A percentile compares a stretch with the other conserved stretches of the same genome.
Evolutionary conservation across 495 filamentous ascomycete genomes (phyloP).

Genomic region (Talaromyces nanjingensis): DNA sequence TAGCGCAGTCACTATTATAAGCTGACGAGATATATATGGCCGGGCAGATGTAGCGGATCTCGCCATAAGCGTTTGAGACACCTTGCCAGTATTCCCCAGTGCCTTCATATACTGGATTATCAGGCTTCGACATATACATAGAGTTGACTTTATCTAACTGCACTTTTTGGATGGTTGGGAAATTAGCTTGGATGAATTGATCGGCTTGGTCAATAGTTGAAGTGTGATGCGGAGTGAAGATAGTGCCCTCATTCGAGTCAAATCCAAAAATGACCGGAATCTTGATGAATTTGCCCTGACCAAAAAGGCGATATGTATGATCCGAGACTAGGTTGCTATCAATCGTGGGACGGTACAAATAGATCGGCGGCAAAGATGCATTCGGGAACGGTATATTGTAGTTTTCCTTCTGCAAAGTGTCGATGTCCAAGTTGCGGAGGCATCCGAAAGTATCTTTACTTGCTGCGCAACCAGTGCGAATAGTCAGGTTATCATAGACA

Average conservation of each 20-base stretch:
- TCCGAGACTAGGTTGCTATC: no score
- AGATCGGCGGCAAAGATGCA: slow-evolving; percentile 18
- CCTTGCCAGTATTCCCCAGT: slow-evolving; percentile 10
- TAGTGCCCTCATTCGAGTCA: slow-evolving; percentile 62
- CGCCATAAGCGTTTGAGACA: slow-evolving; percentile 53
- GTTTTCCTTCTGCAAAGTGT: slow-evolving; percentile 45
- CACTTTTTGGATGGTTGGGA: no score
- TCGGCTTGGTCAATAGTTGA: no score
- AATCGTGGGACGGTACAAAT: no score
- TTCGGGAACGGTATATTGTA: slow-evolving; percentile 48
- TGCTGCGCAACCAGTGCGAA: slow-evolving; percentile 44
- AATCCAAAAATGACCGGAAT: slow-evolving; percentile 65
- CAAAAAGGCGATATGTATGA: no score
- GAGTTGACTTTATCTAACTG: no score
- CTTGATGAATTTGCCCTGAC: slow-evolving; percentile 47
- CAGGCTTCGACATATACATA: no score
- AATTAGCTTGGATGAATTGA: no score
- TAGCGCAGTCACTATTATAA: slow-evolving; percentile 33
- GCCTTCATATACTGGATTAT: no score
- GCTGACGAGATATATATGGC: slow-evolving; percentile 38
- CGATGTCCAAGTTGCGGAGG: slow-evolving; percentile 45
- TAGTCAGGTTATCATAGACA: slow-evolving; percentile 53
- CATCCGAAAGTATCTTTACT: slow-evolving; percentile 46
- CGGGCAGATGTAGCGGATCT: slow-evolving; percentile 56
- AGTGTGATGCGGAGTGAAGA: slow-evolving; percentile 29